Evolutionary conservation across 1,284 basidiomycete species (phyloP).

Genomic region (Coriolopsis trogii): DNA sequence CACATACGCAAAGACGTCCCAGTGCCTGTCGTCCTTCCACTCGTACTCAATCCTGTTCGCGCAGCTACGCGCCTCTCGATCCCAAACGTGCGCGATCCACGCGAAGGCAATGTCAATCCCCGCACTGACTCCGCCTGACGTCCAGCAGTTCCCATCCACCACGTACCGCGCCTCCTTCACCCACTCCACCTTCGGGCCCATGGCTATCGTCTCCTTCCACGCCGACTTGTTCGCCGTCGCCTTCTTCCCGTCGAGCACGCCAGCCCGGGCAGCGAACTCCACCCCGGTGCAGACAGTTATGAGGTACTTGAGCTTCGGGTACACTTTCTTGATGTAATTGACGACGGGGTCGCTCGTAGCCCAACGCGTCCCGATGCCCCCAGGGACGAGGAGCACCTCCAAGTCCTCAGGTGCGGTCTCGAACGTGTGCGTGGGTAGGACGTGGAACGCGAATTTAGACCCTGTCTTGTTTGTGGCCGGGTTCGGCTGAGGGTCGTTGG

Average conservation of each 20-base stretch:
- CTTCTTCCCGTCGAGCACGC: not conserved
- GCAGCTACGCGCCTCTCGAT: not conserved
- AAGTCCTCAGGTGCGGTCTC: slow-evolving; percentile 39
- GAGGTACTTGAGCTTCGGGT: slow-evolving; percentile 26
- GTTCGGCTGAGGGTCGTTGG: not conserved
- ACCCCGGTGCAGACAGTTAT: not conserved
- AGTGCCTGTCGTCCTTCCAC: not conserved
- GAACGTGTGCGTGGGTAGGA: slow-evolving; percentile 49
- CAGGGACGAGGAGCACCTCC: slow-evolving; percentile 49
- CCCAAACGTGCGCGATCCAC: not conserved
- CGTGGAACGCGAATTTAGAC: slow-evolving; percentile 10
- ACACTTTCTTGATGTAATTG: slow-evolving; percentile 38
- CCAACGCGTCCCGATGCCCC: slow-evolving; percentile 39
- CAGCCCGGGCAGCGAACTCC: not conserved
- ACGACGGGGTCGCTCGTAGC: slow-evolving; percentile 26
- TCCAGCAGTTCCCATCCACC: slow-evolving; percentile 43
- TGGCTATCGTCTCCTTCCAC: slow-evolving; percentile 22
- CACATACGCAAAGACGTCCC: not conserved
- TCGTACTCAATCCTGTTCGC: not conserved
- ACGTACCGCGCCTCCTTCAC: slow-evolving; percentile 42
- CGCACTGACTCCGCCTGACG: slow-evolving; percentile 29
- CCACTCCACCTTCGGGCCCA: slow-evolving; percentile 34
- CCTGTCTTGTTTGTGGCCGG: not conserved
- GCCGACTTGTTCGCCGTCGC: slow-evolving; percentile 36
- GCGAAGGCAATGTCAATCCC: not conserved